A percentile compares a stretch with the other conserved stretches of the same genome.
Conservation (phyloP, 805 yeast genomes). For the Alloascoidea africana region DNA sequence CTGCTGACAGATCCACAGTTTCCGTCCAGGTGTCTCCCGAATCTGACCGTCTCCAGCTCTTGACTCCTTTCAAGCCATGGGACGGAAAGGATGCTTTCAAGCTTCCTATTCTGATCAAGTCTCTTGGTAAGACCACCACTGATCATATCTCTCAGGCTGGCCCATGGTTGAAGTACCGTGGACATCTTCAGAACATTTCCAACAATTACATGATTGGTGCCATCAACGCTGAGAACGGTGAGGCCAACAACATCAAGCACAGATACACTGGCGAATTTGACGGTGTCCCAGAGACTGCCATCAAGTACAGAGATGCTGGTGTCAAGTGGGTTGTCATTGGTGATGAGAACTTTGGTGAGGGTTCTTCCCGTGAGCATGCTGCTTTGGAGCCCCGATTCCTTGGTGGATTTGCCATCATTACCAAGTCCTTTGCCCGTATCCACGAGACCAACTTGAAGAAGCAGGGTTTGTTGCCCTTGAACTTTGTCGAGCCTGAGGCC, state of each 20-base stretch:
- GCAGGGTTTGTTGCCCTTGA: slow-evolving; percentile 96
- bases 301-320: slow-evolving; percentile 86
- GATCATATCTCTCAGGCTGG: slow-evolving; percentile 99
- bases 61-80: slow-evolving; percentile 93
- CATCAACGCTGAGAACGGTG: slow-evolving; percentile 87
- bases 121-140: slow-evolving; percentile 95
- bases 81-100: slow-evolving; percentile 84
- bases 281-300: slow-evolving; percentile 96
- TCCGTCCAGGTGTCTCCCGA: slow-evolving; percentile 69
- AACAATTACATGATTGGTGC: slow-evolving; percentile 99
- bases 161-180: slow-evolving; percentile 99
- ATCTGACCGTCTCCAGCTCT: slow-evolving; percentile 90
- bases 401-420: slow-evolving; percentile 95
- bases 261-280: slow-evolving; percentile 80
- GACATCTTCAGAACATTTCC: slow-evolving; percentile 96
- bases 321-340: slow-evolving; percentile 95
- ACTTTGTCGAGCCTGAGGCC: slow-evolving; percentile 77
- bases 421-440: slow-evolving; percentile 96
- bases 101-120: slow-evolving; percentile 91
- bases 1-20: slow-evolving; percentile 66
- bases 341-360: slow-evolving; percentile 98
- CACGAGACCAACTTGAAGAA: slow-evolving; percentile 99
- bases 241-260: slow-evolving; percentile 86
- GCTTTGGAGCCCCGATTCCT: slow-evolving; percentile 98
- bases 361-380: slow-evolving; percentile 99